Base-by-base conservation (phyloP, 805 yeast genomes). In the Lipomyces oligophaga region DNA sequence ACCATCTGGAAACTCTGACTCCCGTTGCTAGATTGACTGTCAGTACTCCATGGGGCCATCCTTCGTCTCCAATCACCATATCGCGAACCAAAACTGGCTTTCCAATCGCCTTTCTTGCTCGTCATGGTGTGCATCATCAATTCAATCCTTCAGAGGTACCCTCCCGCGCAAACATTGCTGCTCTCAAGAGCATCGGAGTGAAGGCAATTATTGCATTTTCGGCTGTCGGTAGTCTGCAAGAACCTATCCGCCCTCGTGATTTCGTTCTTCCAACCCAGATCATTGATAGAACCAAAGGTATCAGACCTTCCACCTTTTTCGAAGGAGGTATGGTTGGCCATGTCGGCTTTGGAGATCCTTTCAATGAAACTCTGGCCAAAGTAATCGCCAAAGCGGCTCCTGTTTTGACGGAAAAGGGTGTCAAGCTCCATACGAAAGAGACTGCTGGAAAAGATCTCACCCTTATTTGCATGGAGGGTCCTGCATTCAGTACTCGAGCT, bases 401-500 rank as follows among this genome's bases (percentile, higher is more conserved):
- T 40, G 74, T 75, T 20, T 70, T 85, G 60, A 74, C 74, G 35
- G 82, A 80, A 27, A 71, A 69, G 22, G 77, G 76, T 40, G 67
- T 79, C 65, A 67, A 66, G 37, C 68, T 89, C 67, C 95, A 84
- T 68, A 72, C 86, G 43, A 81, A 79, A 65, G 69, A 65, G 44
- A 70, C 86, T 41, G 81, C 79, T 57, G 78, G 77, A 45, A 80
- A 78, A 47, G 97, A 90, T 61, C 69, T 85, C 48, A 84, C 94
- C 5, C 79, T 93, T 33, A 76, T 93, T 54, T 93, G 98, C 67
- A 93, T 93, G 99, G 99, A 90, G 69, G 99, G 99, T 34, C 99
- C 99, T 2, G 96, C 93, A 40, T 93, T 93, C 67, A 82, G 94
- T 31, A 93, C 98, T 11, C 77, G 99, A 57, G 97, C 98, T 7